Evolutionary conservation across 169 alveolate species (phyloP).

Genomic region (Plasmodium falciparum): DNA sequence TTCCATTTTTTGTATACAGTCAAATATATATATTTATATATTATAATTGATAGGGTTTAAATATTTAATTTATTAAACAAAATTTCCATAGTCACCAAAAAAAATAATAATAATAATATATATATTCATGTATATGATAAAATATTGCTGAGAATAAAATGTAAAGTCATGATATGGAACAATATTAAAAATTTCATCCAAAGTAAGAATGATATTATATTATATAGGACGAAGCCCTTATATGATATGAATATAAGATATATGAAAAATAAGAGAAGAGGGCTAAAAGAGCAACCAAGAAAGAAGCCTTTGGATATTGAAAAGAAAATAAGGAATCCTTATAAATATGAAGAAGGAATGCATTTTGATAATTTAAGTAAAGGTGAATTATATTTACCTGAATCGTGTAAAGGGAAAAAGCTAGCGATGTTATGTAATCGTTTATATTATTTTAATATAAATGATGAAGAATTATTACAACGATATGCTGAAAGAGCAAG

Average conservation of each 20-base stretch:
- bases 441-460: slow-evolving; percentile 61
- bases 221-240: slow-evolving; percentile 8
- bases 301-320: slow-evolving; percentile 72
- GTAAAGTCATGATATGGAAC: slow-evolving; percentile 19
- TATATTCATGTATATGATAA: too few relatives aligned
- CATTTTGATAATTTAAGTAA: slow-evolving; percentile 66
- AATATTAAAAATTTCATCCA: slow-evolving; percentile 1
- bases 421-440: slow-evolving; percentile 75
- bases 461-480: slow-evolving; percentile 70
- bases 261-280: slow-evolving; percentile 76
- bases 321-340: slow-evolving; percentile 64
- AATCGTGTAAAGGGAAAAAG: slow-evolving; percentile 65
- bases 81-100: too few relatives aligned
- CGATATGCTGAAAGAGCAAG: slow-evolving; percentile 77
- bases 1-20: too few relatives aligned
- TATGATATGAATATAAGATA: slow-evolving; percentile 32
- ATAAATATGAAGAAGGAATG: slow-evolving; percentile 74
- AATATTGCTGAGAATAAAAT: background rate
- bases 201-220: background rate
- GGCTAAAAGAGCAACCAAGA: slow-evolving; percentile 74
- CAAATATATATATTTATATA: too few relatives aligned
- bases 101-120: too few relatives aligned
- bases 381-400: slow-evolving; percentile 74
- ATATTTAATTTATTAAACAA: too few relatives aligned
- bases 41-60: too few relatives aligned